Base-by-base conservation (phyloP, 1,284 basidiomycete genomes). In the Boletus hoseneyae region DNA sequence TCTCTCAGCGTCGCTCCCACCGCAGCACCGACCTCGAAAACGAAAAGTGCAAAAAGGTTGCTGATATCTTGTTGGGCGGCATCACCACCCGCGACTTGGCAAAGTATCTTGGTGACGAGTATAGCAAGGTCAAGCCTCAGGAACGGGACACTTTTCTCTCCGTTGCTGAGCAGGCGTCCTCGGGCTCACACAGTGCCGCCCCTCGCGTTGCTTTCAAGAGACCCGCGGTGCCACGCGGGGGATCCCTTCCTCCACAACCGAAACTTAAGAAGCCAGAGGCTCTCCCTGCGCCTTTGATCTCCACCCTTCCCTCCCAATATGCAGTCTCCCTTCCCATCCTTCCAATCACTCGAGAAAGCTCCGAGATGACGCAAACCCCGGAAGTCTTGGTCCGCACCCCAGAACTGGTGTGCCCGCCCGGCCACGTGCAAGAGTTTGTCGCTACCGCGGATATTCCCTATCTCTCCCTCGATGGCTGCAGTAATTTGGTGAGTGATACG, bases 11-110 rank as follows among this genome's bases (percentile, higher is more conserved):
- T 47, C 64, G 64, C 8, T 45, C 49, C 30, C 68, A 63, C 52
- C 64, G 62, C 47, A 60, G 57, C 39, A 53, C 55, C 45, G 60
- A 65, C 16, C 54, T 59, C 36, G 70, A 73, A 46, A 67, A 61
- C 45, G 66, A 62, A 39, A 69, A 73, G 45, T 79, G 74, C 56
- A 68, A 71, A 47, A 68, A 63, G 42, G 64, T 78, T 7, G 76
- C 78, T 4, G 62, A 69, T 19, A 61, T 78, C 13, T 50, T 78
- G 40, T 64, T 74, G 55, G 63, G 67, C 34, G 77, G 76, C 11
- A 62, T 72, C 49, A 61, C 66, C 21, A 71, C 71, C 34, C 61
- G 64, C 39, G 71, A 69, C 40, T 59, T 77, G 16, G 47, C 54
- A 39, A 55, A 52, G 42, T 58, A 52, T 36, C 46, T 61, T 0